Percentiles rank a stretch among this genome's conserved stretches.
phyloP scores from a whole-genome alignment of 2,329 filamentous ascomycete species.

The Calonectria multiphialidica region DNA sequence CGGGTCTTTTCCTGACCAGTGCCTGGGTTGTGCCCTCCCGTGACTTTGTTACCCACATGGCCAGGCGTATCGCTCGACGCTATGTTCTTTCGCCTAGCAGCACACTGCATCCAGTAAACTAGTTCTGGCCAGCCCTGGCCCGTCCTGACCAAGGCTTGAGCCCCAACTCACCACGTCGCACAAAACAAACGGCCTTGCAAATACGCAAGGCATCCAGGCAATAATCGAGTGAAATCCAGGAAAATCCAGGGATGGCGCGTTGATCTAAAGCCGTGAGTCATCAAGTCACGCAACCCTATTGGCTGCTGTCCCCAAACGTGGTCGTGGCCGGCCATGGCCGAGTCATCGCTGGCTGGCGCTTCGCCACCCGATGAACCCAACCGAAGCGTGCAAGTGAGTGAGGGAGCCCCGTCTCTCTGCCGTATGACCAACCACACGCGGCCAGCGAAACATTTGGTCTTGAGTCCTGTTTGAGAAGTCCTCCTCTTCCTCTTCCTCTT shows the following conservation, averaged over 20 bases:
- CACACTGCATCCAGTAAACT: background rate
- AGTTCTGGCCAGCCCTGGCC: background rate
- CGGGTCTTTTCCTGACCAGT: background rate
- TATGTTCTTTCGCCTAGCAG: background rate
- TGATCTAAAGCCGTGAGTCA: slow-evolving; percentile 14
- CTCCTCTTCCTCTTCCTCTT: too few relatives aligned
- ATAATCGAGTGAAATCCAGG: too few relatives aligned
- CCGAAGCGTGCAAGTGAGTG: slow-evolving; percentile 1
- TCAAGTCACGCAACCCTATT: background rate
- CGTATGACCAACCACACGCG: slow-evolving; percentile 19
- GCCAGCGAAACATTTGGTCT: slow-evolving; percentile 7
- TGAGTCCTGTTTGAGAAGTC: background rate
- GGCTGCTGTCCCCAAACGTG: background rate
- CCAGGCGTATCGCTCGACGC: background rate
- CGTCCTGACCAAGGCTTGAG: background rate
- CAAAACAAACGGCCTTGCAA: slow-evolving; percentile 11
- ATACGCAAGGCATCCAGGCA: background rate
- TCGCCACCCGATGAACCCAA: slow-evolving; percentile 18
- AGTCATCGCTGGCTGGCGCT: slow-evolving; percentile 17
- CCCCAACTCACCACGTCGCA: slow-evolving; percentile 18
- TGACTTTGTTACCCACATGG: background rate
- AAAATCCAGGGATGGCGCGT: background rate
- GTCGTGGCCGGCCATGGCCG: slow-evolving; percentile 7
- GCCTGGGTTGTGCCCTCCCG: background rate
- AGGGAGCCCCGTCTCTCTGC: background rate